Base-by-base conservation (phyloP, 805 yeast species). In the Teunomyces funiuensis region DNA sequence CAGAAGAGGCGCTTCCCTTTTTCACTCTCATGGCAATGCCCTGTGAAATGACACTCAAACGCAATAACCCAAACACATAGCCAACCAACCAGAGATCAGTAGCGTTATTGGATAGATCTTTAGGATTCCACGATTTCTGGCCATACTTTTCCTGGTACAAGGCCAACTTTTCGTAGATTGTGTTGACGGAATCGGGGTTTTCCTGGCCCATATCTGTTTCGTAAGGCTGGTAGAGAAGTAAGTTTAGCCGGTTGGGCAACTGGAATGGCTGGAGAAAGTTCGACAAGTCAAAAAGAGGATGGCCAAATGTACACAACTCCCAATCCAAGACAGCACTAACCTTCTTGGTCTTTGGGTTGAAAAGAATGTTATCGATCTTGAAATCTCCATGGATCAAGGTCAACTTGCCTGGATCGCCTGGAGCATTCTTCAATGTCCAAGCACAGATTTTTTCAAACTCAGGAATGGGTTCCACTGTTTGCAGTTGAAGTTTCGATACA, bases 281-380 rank as follows among this genome's bases (percentile, higher is more conserved):
- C 13, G 83, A 76, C 22, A 80, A 60, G 50, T 80, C 86, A 44
- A 82, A 80, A 33, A 80, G 55, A 0, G 86, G 86, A 49, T 80
- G 83, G 0, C 86, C 86, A 43, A 77, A 63, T 0, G 85, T 80
- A 47, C 83, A 78, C 28, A 80, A 60, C 53, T 80, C 86, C 86
- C 86, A 80, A 53, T 80, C 85, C 30, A 80, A 62, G 2, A 80
- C 76, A 0, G 84, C 83, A 37, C 74, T 60, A 2, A 80, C 77
- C 33, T 57, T 55, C 15, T 73, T 71, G 34, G 70, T 66, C 0
- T 70, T 71, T 48, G 79, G 80, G 58, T 83, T 74, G 62, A 76
- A 75, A 25, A 85, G 72, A 47, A 84, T 66, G 63, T 84, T 71
- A 68, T 85, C 83, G 52, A 76, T 68, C 64, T 81, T 76, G 71